phyloP scores from a whole-genome alignment of 495 filamentous ascomycete species.

The Tuber umbilicatum region DNA sequence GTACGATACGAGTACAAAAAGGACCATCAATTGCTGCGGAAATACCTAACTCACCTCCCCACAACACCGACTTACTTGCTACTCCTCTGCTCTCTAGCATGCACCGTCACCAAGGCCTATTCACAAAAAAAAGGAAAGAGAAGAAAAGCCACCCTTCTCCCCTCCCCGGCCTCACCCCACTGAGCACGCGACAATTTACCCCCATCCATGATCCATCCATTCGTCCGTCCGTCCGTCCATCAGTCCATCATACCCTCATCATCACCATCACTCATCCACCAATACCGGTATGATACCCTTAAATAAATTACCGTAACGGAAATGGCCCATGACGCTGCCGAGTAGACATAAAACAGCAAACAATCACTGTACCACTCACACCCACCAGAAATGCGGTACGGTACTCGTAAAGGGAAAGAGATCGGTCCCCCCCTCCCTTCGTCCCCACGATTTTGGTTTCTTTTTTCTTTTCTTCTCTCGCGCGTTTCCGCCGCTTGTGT shows the following conservation, averaged over 20 bases:
- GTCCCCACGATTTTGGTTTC: not conserved
- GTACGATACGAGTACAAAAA: not conserved
- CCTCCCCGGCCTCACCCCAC: not conserved
- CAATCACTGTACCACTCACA: not conserved
- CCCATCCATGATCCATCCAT: not conserved
- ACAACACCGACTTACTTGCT: too few relatives aligned
- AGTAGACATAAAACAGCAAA: not conserved
- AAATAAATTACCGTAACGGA: not conserved
- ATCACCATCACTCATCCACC: not conserved
- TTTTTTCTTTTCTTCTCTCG: not conserved
- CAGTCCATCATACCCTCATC: not conserved
- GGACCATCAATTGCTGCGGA: not conserved
- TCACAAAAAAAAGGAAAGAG: not conserved
- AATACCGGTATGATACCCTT: not conserved
- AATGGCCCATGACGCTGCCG: not conserved
- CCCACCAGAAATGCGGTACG: not conserved
- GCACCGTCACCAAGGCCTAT: not conserved
- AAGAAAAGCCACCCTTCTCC: not conserved
- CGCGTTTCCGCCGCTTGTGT: not conserved
- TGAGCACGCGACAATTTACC: constrained; percentile 5
- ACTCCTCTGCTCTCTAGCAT: not conserved
- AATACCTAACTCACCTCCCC: not conserved
- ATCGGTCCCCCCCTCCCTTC: not conserved
- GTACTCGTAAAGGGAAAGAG: not conserved
- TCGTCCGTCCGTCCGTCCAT: not conserved